These are phyloP conservation scores for Linum tenue DNA, from an alignment of 345 rosid genomes.

Conservation along the genomic window DNA sequence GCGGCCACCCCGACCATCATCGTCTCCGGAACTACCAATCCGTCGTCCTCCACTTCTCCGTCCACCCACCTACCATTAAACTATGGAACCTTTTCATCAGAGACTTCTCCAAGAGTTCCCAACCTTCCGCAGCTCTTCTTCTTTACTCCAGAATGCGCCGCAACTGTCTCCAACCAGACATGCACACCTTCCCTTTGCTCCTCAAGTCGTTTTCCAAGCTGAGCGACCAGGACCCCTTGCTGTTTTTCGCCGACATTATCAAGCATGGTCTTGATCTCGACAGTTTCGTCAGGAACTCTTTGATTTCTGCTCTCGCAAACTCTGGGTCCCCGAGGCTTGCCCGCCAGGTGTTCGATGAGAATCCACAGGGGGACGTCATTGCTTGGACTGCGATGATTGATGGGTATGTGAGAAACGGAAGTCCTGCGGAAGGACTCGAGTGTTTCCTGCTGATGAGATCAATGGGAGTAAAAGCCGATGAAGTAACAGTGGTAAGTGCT, in stretches of 20 bases:
- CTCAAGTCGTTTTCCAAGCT: constrained; percentile 22
- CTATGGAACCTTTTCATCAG: constrained; percentile 26
- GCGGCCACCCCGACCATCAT: background rate
- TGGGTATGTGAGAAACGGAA: constrained; percentile 24
- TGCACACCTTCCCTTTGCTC: constrained; percentile 28
- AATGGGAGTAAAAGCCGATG: constrained; percentile 17
- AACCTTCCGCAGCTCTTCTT: constrained; percentile 15
- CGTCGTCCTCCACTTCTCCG: background rate
- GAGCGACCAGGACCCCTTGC: constrained; percentile 19
- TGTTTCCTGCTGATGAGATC: constrained; percentile 21
- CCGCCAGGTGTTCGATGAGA: constrained; percentile 25
- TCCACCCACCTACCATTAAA: background rate
- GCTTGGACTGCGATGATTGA: constrained; percentile 33
- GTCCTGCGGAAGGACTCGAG: constrained; percentile 15
- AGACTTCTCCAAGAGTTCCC: constrained; percentile 18
- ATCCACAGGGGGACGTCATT: constrained; percentile 16
- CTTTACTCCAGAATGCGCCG: constrained; percentile 21
- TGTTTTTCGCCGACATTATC: constrained; percentile 17
- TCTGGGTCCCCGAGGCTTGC: constrained; percentile 16
- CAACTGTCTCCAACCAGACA: constrained; percentile 13
- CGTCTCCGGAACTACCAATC: too few relatives aligned
- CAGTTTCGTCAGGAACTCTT: constrained; percentile 26
- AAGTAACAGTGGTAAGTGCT: constrained; percentile 21
- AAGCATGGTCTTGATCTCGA: constrained; percentile 27
- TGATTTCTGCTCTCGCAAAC: constrained; percentile 18